Conservation (phyloP, 805 yeast genomes). For the Lipomyces sp. region DNA sequence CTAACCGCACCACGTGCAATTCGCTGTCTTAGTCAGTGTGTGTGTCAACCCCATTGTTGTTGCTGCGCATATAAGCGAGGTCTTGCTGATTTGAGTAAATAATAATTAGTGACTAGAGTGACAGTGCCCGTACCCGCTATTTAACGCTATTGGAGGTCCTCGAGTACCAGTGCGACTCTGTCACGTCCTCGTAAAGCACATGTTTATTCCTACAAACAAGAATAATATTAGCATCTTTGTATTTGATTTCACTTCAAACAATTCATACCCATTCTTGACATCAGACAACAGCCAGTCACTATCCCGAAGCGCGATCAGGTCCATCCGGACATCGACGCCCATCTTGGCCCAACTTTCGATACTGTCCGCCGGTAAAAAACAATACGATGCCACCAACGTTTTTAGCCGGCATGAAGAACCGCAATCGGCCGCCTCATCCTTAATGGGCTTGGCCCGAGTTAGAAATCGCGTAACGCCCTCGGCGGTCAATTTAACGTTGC, state of each 20-base stretch:
- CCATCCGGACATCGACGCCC: neutral
- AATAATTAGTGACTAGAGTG: too few species aligned
- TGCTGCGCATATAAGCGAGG: too few species aligned
- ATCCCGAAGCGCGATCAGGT: conserved; percentile 1
- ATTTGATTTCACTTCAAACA: neutral
- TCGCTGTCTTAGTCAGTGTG: too few species aligned
- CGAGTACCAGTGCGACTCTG: conserved; percentile 1
- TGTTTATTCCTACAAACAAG: neutral
- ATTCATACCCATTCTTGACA: neutral
- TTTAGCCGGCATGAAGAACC: neutral
- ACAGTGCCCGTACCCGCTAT: neutral
- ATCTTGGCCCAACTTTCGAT: neutral
- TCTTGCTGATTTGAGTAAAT: too few species aligned
- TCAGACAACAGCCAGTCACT: neutral
- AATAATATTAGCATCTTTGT: neutral
- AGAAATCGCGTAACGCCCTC: neutral
- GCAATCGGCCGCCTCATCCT: too few species aligned
- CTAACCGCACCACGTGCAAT: too few species aligned
- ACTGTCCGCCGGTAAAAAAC: neutral
- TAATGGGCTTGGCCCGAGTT: too few species aligned
- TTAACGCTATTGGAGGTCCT: too few species aligned
- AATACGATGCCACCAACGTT: neutral
- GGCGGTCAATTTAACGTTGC: neutral
- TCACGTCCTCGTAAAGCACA: neutral
- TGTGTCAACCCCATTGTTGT: too few species aligned